Conservation (phyloP, 2,329 filamentous ascomycete genomes). For the Ilyonectria mors-panacis region DNA sequence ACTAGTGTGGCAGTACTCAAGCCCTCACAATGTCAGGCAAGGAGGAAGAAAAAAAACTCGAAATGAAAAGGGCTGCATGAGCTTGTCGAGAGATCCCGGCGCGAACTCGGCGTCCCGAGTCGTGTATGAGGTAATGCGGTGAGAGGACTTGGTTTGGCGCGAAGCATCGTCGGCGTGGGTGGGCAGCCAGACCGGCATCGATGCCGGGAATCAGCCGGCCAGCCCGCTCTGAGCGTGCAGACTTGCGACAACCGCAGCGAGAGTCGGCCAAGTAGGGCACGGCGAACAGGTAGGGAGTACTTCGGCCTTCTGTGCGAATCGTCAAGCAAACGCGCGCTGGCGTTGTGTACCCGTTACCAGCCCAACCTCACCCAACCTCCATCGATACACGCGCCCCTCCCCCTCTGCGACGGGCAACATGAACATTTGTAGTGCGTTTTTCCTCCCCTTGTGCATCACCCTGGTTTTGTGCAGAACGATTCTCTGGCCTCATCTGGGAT, state of each 20-base stretch:
- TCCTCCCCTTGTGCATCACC: slow-evolving; percentile 44
- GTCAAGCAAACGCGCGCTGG: slow-evolving; percentile 16
- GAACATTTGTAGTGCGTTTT: slow-evolving; percentile 36
- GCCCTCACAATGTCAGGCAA: slow-evolving; percentile 42
- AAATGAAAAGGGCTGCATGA: slow-evolving; percentile 45
- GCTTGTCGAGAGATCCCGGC: slow-evolving; percentile 46
- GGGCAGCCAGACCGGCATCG: slow-evolving; percentile 44
- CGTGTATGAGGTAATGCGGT: slow-evolving; percentile 51
- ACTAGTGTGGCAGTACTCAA: slow-evolving; percentile 36
- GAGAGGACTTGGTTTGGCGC: slow-evolving; percentile 47
- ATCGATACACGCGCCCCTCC: slow-evolving; percentile 41
- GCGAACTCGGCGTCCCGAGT: slow-evolving; percentile 48
- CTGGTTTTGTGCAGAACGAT: slow-evolving; percentile 42
- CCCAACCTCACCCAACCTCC: slow-evolving; percentile 45
- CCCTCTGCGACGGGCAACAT: slow-evolving; percentile 21
- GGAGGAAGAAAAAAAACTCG: slow-evolving; percentile 27
- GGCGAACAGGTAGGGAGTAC: slow-evolving; percentile 15
- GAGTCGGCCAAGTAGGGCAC: background rate
- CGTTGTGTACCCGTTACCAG: slow-evolving; percentile 45
- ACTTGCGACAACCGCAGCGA: slow-evolving; percentile 8
- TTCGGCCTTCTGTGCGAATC: slow-evolving; percentile 27
- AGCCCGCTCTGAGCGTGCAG: background rate
- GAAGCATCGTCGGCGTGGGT: slow-evolving; percentile 46
- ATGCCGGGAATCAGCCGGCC: slow-evolving; percentile 44
- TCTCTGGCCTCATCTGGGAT: slow-evolving; percentile 43